These are phyloP conservation scores for Puccinellia tenuiflora DNA, from an alignment of 176 grass and related monocot genomes.

Conservation along the genomic window DNA sequence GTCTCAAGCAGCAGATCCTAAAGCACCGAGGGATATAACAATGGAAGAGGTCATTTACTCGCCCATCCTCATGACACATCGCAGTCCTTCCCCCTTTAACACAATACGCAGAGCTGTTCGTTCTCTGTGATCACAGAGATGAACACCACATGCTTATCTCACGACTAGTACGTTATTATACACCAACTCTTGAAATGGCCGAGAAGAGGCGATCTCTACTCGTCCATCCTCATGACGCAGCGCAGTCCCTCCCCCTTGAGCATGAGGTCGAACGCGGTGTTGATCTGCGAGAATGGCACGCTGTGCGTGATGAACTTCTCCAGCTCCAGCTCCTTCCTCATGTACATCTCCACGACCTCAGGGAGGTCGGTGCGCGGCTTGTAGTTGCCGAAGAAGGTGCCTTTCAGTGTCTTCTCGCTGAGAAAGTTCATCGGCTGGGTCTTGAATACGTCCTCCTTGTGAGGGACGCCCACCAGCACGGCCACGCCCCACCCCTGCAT, in stretches of 20 bases:
- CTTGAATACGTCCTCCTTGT: slow-evolving; percentile 69
- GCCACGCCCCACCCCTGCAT: slow-evolving; percentile 78
- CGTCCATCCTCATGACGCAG: slow-evolving; percentile 79
- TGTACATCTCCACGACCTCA: slow-evolving; percentile 45
- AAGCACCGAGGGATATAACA: too few species aligned
- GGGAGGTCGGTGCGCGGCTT: slow-evolving; percentile 66
- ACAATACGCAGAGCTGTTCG: neutral
- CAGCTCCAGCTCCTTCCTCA: slow-evolving; percentile 66
- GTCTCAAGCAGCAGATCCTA: too few species aligned
- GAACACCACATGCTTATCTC: neutral
- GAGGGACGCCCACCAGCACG: slow-evolving; percentile 72
- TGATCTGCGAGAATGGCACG: slow-evolving; percentile 76
- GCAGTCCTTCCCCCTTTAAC: too few species aligned
- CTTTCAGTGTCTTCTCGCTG: slow-evolving; percentile 70
- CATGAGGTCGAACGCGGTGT: slow-evolving; percentile 87
- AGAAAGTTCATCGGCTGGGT: slow-evolving; percentile 74
- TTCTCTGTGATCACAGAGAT: neutral
- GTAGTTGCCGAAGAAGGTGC: slow-evolving; percentile 85
- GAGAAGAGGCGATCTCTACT: slow-evolving; percentile 9
- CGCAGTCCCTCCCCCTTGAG: slow-evolving; percentile 65
- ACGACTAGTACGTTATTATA: slow-evolving; percentile 14
- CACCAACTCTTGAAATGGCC: neutral
- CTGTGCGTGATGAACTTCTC: slow-evolving; percentile 96
- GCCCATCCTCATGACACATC: too few species aligned
- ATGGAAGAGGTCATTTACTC: too few species aligned